A percentile compares a stretch with the other conserved stretches of the same genome.
These are phyloP conservation scores for Aureobasidium musti DNA, from an alignment of 2,329 filamentous ascomycete species.

Conservation along the genomic window DNA sequence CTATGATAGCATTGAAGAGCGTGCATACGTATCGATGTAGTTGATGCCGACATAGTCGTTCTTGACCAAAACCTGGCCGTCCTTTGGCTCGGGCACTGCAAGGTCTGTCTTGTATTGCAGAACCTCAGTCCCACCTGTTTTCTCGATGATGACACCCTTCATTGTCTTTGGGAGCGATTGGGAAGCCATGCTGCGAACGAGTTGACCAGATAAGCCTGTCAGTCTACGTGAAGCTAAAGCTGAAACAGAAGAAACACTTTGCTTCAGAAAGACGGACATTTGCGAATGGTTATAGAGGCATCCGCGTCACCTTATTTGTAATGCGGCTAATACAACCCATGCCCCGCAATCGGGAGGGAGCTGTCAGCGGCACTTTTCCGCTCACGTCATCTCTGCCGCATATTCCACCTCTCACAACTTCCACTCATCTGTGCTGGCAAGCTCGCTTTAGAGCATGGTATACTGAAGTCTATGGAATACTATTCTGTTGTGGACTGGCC, in stretches of 20 bases:
- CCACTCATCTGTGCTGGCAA: no score
- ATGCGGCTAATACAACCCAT: conserved; percentile 9
- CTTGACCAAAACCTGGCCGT: conserved; percentile 75
- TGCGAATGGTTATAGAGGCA: background rate
- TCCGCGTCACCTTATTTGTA: conserved; percentile 16
- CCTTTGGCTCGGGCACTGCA: conserved; percentile 66
- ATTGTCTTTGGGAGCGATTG: conserved; percentile 63
- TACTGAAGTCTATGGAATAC: background rate
- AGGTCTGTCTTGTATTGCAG: conserved; percentile 70
- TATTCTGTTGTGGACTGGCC: background rate
- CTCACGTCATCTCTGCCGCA: background rate
- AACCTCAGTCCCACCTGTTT: conserved; percentile 71
- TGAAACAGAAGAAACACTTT: conserved; percentile 25
- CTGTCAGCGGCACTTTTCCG: conserved; percentile 1
- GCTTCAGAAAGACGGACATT: conserved; percentile 28
- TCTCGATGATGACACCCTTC: conserved; percentile 71
- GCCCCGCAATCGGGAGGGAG: conserved; percentile 15
- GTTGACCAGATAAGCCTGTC: conserved; percentile 35
- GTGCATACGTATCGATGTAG: conserved; percentile 74
- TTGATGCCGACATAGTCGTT: conserved; percentile 82
- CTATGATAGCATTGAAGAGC: conserved; percentile 15
- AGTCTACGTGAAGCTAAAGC: conserved; percentile 34
- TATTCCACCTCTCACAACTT: background rate
- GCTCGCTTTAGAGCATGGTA: background rate
- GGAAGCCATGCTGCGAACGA: conserved; percentile 46